Evolutionary conservation across 2,329 filamentous ascomycete species (phyloP), one percentile per base, ranked within the genome.

Genomic region (Alternaria sp.): DNA sequence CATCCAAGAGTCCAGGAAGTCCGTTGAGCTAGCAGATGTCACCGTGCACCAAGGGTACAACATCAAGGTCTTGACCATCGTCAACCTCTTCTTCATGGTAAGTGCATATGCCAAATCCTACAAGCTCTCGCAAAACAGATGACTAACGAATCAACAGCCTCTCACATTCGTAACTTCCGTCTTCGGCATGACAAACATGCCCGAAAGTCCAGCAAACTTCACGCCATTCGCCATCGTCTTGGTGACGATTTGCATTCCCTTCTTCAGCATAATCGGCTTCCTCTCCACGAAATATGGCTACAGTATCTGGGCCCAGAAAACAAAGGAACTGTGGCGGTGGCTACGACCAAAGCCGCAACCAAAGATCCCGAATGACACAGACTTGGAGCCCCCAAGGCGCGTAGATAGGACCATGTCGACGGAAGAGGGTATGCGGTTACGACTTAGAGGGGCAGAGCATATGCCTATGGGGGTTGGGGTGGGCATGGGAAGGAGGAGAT

Each of bases 131-230:
- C 13, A 28, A 8, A 13, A 40, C 10, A 46, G 19, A 25, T 9
- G 56, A 32, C 25, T 49, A 19, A 59, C 3, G 1, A 5, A 21
- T 26, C 6, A 4, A 15, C 25, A 72, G 69, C 88, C 87, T 3
- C 76, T 89, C 21, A 89, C 86, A 0, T 89, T 89, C 71, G 87
- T 88, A 7, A 89, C 87, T 67, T 86, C 84, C 32, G 84, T 89
- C 55, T 88, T 86, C 63, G 86, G 87, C 43, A 84, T 83, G 81
- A 83, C 80, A 1, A 82, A 83, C 60, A 83, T 84, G 81, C 74
- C 78, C 2, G 74, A 70, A 1, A 68, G 79, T 3, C 77, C 77
- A 6, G 65, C 70, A 13, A 69, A 64, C 6, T 82, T 78, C 57
- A 77, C 78, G 71, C 71, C 73, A 5, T 83, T 84, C 59, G 81